These are phyloP conservation scores for Verticillium nubilum DNA, from an alignment of 2,329 filamentous ascomycete genomes.

Conservation along the genomic window DNA sequence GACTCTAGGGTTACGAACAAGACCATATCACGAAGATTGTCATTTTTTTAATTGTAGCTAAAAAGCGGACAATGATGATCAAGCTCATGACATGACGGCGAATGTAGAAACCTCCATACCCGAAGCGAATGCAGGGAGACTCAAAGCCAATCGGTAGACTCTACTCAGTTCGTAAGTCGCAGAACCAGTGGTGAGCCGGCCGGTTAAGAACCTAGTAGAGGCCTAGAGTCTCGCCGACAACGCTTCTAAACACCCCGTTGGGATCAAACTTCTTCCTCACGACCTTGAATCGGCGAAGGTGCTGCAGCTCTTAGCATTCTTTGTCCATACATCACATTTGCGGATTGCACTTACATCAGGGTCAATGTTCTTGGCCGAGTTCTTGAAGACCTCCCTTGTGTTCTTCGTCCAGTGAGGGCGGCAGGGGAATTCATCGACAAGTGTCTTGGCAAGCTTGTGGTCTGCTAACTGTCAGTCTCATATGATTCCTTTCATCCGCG, in stretches of 20 bases:
- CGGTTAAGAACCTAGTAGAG: conserved; percentile 25
- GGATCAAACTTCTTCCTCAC: conserved; percentile 43
- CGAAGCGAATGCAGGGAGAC: too few species aligned
- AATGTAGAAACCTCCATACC: too few species aligned
- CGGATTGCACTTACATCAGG: conserved; percentile 26
- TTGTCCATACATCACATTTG: neutral
- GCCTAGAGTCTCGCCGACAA: conserved; percentile 43
- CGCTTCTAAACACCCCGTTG: conserved; percentile 38
- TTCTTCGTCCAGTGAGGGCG: conserved; percentile 51
- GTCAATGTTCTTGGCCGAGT: conserved; percentile 40
- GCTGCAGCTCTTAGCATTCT: conserved; percentile 12
- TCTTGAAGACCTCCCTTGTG: conserved; percentile 38
- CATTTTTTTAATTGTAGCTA: too few species aligned
- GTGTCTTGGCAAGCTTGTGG: conserved; percentile 35
- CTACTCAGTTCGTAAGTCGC: too few species aligned
- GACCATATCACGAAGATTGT: too few species aligned
- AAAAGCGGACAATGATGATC: too few species aligned
- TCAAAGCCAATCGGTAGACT: too few species aligned
- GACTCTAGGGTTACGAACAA: neutral
- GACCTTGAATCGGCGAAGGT: conserved; percentile 40
- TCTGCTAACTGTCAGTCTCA: conserved; percentile 19
- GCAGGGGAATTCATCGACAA: conserved; percentile 44
- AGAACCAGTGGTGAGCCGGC: too few species aligned
- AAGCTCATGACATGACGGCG: too few species aligned
- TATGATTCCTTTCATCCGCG: neutral